phyloP scores from a whole-genome alignment of 345 rosid species.

The Eutrema yunnanense region DNA sequence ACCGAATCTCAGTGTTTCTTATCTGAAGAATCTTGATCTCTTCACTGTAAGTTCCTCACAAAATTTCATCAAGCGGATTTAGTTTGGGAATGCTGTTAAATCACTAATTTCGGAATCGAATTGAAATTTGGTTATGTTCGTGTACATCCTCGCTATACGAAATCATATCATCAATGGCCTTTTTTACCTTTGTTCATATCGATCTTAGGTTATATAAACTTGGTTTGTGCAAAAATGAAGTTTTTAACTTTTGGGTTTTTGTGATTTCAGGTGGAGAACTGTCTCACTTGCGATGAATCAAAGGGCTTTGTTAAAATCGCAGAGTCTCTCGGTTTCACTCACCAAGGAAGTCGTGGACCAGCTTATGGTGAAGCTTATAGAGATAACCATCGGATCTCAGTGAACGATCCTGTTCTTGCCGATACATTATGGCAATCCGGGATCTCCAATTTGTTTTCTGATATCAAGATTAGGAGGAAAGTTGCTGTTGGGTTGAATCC shows the following conservation, averaged over 20 bases:
- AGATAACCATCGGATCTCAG: constrained; percentile 77
- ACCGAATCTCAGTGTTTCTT: constrained; percentile 40
- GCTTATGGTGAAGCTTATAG: constrained; percentile 84
- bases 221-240: not conserved
- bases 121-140: too few species aligned
- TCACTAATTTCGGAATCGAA: too few species aligned
- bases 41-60: constrained; percentile 47
- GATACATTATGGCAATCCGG: constrained; percentile 72
- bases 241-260: not conserved
- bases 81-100: too few species aligned
- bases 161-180: too few species aligned
- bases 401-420: constrained; percentile 63
- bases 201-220: not conserved
- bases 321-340: constrained; percentile 75
- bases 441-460: constrained; percentile 50
- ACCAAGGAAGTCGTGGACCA: constrained; percentile 95
- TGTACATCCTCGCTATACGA: too few species aligned
- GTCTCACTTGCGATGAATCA: constrained; percentile 63
- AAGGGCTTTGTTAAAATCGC: constrained; percentile 56
- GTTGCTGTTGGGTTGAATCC: constrained; percentile 88
- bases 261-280: constrained; percentile 56
- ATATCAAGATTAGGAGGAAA: constrained; percentile 67
- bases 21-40: constrained; percentile 59
- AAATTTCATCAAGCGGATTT: not conserved
- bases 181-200: too few species aligned